These are phyloP conservation scores for Imleria badia DNA, from an alignment of 768 basidiomycete species.

Conservation along the genomic window DNA sequence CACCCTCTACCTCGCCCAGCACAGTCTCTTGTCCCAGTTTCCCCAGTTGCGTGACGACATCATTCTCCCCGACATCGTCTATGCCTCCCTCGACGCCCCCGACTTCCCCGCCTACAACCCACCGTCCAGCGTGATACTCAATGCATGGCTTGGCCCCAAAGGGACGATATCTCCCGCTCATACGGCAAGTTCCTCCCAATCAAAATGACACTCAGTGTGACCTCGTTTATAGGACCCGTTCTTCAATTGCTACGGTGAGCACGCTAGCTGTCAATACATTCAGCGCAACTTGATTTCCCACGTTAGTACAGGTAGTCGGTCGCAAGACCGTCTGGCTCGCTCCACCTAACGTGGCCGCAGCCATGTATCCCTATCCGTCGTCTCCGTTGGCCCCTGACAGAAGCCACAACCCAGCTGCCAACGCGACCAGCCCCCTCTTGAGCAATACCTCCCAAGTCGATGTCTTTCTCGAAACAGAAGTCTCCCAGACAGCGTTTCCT, in stretches of 20 bases:
- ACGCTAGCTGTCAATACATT: neutral
- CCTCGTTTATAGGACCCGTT: conserved; percentile 73
- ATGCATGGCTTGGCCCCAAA: conserved; percentile 80
- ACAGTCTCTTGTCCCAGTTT: conserved; percentile 83
- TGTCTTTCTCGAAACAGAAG: conserved; percentile 52
- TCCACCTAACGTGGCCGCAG: conserved; percentile 53
- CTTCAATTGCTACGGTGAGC: conserved; percentile 84
- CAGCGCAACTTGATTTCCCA: conserved; percentile 8
- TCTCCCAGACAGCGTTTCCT: conserved; percentile 36
- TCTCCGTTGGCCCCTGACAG: conserved; percentile 27
- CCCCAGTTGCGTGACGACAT: conserved; percentile 76
- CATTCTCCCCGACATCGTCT: conserved; percentile 85
- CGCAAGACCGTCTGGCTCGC: conserved; percentile 91
- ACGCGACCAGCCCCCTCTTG: conserved; percentile 47
- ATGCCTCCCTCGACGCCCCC: conserved; percentile 52
- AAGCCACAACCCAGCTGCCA: conserved; percentile 39
- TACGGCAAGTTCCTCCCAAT: conserved; percentile 51
- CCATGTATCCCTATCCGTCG: conserved; percentile 57
- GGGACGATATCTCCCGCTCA: conserved; percentile 89
- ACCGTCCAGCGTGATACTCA: conserved; percentile 66
- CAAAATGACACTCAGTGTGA: conserved; percentile 2
- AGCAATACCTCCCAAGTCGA: conserved; percentile 83
- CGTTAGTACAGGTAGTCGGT: conserved; percentile 82
- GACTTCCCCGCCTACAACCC: conserved; percentile 54
- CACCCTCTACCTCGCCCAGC: conserved; percentile 84